Conservation (phyloP, 495 filamentous ascomycete genomes). For the Astrothelium subdiscretum region DNA sequence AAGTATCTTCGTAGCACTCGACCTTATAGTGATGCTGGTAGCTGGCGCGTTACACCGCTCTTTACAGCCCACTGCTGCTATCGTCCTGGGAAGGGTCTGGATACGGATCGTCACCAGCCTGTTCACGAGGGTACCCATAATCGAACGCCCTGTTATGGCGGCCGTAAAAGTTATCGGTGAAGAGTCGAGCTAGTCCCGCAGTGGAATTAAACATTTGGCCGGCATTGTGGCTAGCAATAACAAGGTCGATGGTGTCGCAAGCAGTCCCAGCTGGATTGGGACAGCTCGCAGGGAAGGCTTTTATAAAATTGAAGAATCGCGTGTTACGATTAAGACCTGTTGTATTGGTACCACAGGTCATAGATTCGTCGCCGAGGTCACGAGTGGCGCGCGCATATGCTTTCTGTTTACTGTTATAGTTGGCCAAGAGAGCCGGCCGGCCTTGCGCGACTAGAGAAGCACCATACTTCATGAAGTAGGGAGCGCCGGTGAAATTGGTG, state of each 20-base stretch:
- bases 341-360: constrained; percentile 8
- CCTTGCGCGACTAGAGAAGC: constrained; percentile 7
- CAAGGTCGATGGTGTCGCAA: constrained; percentile 15
- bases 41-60: not conserved
- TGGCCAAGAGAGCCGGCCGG: constrained; percentile 8
- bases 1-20: not conserved
- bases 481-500: constrained; percentile 6
- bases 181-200: constrained; percentile 13
- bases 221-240: constrained; percentile 8
- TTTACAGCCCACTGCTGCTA: not conserved
- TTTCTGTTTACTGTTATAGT: constrained; percentile 13
- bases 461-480: constrained; percentile 8
- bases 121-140: constrained; percentile 14
- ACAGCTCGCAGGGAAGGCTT: constrained; percentile 11
- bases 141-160: constrained; percentile 13
- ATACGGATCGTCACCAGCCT: constrained; percentile 13
- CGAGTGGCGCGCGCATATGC: constrained; percentile 7
- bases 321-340: constrained; percentile 13
- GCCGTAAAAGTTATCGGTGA: constrained; percentile 17
- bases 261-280: constrained; percentile 4
- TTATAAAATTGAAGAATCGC: constrained; percentile 18
- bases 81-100: constrained; percentile 5
- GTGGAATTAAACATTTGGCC: constrained; percentile 11
- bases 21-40: not conserved
- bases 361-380: constrained; percentile 13